Conservation (phyloP, 2,329 filamentous ascomycete genomes). For the Metarhizium anisopliae region DNA sequence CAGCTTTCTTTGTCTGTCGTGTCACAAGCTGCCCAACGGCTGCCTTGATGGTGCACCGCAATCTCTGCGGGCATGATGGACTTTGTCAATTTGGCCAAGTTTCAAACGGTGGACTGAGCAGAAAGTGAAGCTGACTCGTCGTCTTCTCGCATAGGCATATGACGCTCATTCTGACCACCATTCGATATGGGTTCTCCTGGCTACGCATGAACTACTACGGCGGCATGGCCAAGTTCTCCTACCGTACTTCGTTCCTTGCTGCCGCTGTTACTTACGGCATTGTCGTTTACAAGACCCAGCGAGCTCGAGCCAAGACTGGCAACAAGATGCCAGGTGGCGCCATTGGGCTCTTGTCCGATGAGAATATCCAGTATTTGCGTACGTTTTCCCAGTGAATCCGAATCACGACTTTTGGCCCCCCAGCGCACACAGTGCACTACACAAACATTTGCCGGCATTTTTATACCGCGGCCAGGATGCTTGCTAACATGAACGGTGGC, state of each 20-base stretch:
- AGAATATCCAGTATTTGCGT: slow-evolving; percentile 98
- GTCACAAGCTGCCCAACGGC: neutral
- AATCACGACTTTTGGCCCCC: neutral
- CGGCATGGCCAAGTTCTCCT: slow-evolving; percentile 69
- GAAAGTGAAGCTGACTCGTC: slow-evolving; percentile 6
- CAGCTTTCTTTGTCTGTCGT: neutral
- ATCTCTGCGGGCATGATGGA: neutral
- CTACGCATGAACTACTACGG: slow-evolving; percentile 81
- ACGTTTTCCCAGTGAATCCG: slow-evolving; percentile 27
- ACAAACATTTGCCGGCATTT: neutral
- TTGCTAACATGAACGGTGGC: neutral
- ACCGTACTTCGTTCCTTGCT: slow-evolving; percentile 82
- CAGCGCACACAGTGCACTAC: neutral
- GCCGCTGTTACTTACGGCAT: slow-evolving; percentile 93
- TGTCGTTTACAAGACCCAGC: slow-evolving; percentile 95
- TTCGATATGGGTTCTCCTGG: slow-evolving; percentile 79
- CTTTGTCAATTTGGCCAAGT: neutral
- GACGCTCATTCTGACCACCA: slow-evolving; percentile 70
- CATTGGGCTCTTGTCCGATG: slow-evolving; percentile 66
- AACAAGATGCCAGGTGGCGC: slow-evolving; percentile 50
- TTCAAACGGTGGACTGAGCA: neutral
- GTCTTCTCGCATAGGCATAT: slow-evolving; percentile 56
- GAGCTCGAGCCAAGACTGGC: slow-evolving; percentile 70
- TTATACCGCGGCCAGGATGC: neutral
- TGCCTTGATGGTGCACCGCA: neutral